Base-by-base conservation (phyloP, 2,329 filamentous ascomycete species). In the Penicillium sp. region DNA sequence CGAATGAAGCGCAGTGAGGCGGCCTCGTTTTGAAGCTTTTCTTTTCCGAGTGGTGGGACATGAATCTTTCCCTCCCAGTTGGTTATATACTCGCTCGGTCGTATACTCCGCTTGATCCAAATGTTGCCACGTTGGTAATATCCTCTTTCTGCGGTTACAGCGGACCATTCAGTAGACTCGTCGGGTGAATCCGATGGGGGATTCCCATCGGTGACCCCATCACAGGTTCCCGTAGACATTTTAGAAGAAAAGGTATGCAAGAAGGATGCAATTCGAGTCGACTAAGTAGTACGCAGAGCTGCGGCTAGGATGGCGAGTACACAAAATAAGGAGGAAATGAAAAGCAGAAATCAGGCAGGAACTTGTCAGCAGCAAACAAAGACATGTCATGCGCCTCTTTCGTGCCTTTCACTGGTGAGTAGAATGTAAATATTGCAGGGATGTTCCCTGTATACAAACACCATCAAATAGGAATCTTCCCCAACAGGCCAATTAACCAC, bases 11-110 rank as follows among this genome's bases (percentile, higher is more conserved):
- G 40, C 23, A 54, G 14, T 11, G 45, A 14, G 13, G 36, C 51
- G 10, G 49, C 49, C 38, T 55, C 47, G 23, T 55, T 56, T 34
- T 50, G 50, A 28, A 55, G 48, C 44, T 46, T 29, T 45, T 52
- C 46, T 42, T 50, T 47, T 6, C 41, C 44, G 37, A 50, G 26
- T 6, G 28, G 48, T 3, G 51, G 42, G 27, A 47, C 39, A 37
- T 50, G 43, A 8, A 24, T 29, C 2, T 26, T 44, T 5, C 40
- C 46, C 41, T 35, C 14, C 9, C 38, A 22, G 14, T 22, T 44
- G 14, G 40, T 44, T 10, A 27, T 41, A 29, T 31, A 48, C 29
- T 53, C 47, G 42, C 42, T 50, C 8, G 47, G 42, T 10, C 47
- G 42, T 22, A 48, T 40, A 22, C 38, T 38, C 14, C 47, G 14